A percentile compares a stretch with the other conserved stretches of the same genome.
phyloP scores from a whole-genome alignment of 2,329 filamentous ascomycete genomes.

The Graphilbum fragrans region DNA sequence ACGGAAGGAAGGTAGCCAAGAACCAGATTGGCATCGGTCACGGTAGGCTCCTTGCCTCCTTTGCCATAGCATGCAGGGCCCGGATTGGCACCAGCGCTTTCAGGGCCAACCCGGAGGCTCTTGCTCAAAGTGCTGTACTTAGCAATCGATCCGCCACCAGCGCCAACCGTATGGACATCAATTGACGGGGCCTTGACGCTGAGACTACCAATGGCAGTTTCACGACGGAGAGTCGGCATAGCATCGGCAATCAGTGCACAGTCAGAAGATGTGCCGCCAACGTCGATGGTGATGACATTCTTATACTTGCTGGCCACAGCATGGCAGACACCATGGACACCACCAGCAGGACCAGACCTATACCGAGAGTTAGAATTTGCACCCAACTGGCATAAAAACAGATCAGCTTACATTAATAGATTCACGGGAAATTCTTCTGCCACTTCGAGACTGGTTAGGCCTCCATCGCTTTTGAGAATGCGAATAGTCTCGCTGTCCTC shows the following conservation, averaged over 20 bases:
- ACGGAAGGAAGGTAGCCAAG: conserved; percentile 33
- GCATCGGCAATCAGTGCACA: conserved; percentile 30
- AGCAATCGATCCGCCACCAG: conserved; percentile 35
- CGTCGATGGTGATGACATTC: conserved; percentile 35
- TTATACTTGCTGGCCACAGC: conserved; percentile 31
- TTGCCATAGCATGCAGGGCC: conserved; percentile 37
- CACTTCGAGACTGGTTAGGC: conserved; percentile 29
- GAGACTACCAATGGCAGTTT: conserved; percentile 29
- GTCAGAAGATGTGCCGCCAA: conserved; percentile 38
- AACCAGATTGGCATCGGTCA: conserved; percentile 34
- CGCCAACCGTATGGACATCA: conserved; percentile 35
- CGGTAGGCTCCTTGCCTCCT: conserved; percentile 30
- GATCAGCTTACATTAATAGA: conserved; percentile 23
- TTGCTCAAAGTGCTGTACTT: conserved; percentile 32
- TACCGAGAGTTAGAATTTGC: too few relatives aligned
- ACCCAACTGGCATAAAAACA: too few relatives aligned
- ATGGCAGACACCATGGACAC: conserved; percentile 34
- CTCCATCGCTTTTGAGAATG: conserved; percentile 36
- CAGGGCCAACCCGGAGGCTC: conserved; percentile 35
- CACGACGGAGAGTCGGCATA: conserved; percentile 28
- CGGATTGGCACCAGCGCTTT: conserved; percentile 33
- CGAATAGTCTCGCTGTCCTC: conserved; percentile 30
- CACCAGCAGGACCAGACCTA: conserved; percentile 34
- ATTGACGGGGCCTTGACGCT: conserved; percentile 33
- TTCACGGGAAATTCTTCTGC: conserved; percentile 33